A percentile compares a stretch with the other conserved stretches of the same genome.
These are phyloP conservation scores for Alnus glutinosa DNA, from an alignment of 306 rosid species.

Conservation along the genomic window DNA sequence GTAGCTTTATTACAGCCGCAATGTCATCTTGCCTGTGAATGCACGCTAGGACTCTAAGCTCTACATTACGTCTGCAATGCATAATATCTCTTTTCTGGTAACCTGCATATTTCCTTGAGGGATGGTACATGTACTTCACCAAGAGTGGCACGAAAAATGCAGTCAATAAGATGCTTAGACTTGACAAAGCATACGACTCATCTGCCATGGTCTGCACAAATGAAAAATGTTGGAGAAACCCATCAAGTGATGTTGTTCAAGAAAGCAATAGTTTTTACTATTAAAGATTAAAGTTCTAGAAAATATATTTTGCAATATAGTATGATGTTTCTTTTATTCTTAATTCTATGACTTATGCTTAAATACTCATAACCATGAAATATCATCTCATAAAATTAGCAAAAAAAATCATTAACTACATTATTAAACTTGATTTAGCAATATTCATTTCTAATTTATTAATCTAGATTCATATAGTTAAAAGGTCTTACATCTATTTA, in stretches of 20 bases:
- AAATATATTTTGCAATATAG: not conserved
- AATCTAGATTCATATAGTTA: no score
- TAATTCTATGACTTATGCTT: no score
- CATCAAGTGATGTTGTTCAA: constrained; percentile 1
- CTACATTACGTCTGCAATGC: constrained; percentile 22
- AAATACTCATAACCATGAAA: no score
- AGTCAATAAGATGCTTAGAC: constrained; percentile 19
- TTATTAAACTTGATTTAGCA: no score
- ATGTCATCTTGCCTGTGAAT: constrained; percentile 45
- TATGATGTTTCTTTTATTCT: no score
- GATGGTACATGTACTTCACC: constrained; percentile 48
- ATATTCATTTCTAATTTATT: no score
- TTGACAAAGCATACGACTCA: constrained; percentile 1
- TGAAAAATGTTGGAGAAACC: not conserved
- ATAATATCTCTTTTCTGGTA: constrained; percentile 48
- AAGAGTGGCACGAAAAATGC: constrained; percentile 37
- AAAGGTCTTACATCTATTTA: no score
- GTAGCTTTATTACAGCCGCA: constrained; percentile 26
- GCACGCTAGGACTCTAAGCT: constrained; percentile 37
- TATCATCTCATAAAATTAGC: no score
- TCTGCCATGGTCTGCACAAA: constrained; percentile 29
- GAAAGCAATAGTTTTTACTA: not conserved
- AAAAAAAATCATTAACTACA: no score
- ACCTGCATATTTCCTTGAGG: constrained; percentile 52
- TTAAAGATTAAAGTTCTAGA: not conserved